Evolutionary conservation across 805 yeast genomes (phyloP), one percentile per base, ranked within the genome.

Genomic region (Teunomyces lycoperdinae): DNA sequence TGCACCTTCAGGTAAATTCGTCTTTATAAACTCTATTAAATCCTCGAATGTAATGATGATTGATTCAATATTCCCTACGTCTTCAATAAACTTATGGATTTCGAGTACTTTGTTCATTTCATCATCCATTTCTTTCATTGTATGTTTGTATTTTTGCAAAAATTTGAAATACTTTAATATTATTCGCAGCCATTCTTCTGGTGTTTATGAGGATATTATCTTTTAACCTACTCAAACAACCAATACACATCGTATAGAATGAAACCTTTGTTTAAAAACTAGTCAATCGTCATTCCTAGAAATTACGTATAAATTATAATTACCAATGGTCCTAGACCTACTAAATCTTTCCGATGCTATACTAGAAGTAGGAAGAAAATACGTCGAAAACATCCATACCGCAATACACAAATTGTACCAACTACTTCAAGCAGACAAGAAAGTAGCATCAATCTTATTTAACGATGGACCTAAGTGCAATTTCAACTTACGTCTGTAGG

Each of bases 371-470:
- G 14, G 20, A 20, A 16, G 24, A 7, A 20, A 11, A 10, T 36
- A 36, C 5, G 0, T 8, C 27, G 2, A 24, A 41, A 29, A 41
- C 43, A 40, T 14, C 43, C 14, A 28, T 29, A 26, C 32, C 43
- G 43, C 43, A 41, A 14, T 14, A 38, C 11, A 4, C 11, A 13
- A 27, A 17, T 5, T 11, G 14, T 32, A 32, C 16, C 16, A 32
- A 16, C 35, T 17, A 36, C n/a, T 17, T 42, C 17, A 42, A 24
- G 29, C 42, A 16, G 47, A 54, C 28, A 82, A 72, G 58, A 84
- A 91, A 20, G 96, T 85, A 9, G 99, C 98, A 70, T 94, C 99
- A 47, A 94, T 89, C 70, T 94, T 95, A 39, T 78, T 68, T 41
- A 94, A 68, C 8, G 84, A 77, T 0, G 85, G 83, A 2, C 87